Evolutionary conservation across 139 green algal genomes (phyloP).

Genomic region (Mesostigma viride): DNA sequence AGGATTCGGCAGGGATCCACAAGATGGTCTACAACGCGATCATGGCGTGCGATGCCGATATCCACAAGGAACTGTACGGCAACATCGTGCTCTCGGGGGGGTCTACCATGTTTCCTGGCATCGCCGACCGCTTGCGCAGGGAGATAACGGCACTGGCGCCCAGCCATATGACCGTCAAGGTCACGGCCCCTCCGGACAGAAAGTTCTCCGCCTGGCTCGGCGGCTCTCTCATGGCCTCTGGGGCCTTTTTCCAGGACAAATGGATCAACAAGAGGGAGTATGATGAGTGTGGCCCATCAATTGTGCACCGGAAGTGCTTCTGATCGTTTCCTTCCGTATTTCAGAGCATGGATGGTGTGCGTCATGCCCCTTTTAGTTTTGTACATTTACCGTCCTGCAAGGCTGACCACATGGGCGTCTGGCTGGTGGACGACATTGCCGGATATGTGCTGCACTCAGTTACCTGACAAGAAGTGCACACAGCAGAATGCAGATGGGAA

Average conservation of each 20-base stretch:
- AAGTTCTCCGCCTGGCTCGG: constrained; percentile 49
- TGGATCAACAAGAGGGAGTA: constrained; percentile 66
- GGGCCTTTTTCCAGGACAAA: constrained; percentile 40
- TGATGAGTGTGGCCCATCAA: constrained; percentile 80
- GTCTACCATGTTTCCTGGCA: constrained; percentile 40
- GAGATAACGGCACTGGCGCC: constrained; percentile 37
- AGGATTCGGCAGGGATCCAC: constrained; percentile 38
- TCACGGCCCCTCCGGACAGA: constrained; percentile 39
- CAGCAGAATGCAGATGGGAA: too few species aligned
- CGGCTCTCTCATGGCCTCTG: constrained; percentile 42
- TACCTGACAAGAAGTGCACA: too few species aligned
- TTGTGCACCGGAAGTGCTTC: constrained; percentile 91
- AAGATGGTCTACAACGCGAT: constrained; percentile 39
- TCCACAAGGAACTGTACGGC: constrained; percentile 39
- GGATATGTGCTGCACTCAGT: too few species aligned
- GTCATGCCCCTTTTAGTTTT: too few species aligned
- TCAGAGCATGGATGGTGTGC: too few species aligned
- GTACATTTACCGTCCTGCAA: too few species aligned
- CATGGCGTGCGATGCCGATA: constrained; percentile 46
- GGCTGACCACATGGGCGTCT: too few species aligned
- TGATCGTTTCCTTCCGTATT: constrained; percentile 29
- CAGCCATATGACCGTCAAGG: constrained; percentile 43
- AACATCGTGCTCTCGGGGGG: constrained; percentile 40
- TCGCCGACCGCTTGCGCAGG: constrained; percentile 37
- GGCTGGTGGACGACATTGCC: too few species aligned